These are phyloP conservation scores for Candida tammaniensis DNA, from an alignment of 805 yeast genomes.

Conservation along the genomic window DNA sequence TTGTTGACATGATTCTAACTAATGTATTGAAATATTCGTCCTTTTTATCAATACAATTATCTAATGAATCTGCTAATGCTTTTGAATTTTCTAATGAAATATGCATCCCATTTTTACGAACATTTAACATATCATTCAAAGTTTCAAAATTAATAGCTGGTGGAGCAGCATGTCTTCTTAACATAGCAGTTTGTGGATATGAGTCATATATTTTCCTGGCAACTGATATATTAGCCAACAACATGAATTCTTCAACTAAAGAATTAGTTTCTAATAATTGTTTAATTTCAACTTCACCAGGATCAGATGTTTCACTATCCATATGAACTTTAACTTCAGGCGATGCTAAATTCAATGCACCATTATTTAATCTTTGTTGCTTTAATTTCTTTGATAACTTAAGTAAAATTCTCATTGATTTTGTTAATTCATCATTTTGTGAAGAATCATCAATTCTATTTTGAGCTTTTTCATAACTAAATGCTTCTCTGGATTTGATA, in stretches of 20 bases:
- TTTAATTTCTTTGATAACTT: slow-evolving; percentile 79
- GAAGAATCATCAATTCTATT: slow-evolving; percentile 76
- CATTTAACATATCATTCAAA: slow-evolving; percentile 83
- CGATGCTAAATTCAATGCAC: slow-evolving; percentile 94
- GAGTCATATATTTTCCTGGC: slow-evolving; percentile 90
- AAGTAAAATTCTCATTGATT: slow-evolving; percentile 82
- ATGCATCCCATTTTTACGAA: slow-evolving; percentile 65
- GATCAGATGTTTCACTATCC: slow-evolving; percentile 97
- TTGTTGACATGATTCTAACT: slow-evolving; percentile 92
- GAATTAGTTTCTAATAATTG: slow-evolving; percentile 88
- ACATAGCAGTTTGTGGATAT: slow-evolving; percentile 97
- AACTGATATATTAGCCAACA: slow-evolving; percentile 93
- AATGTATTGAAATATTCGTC: slow-evolving; percentile 93
- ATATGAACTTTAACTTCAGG: slow-evolving; percentile 97
- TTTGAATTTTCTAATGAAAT: slow-evolving; percentile 82
- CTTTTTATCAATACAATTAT: slow-evolving; percentile 74
- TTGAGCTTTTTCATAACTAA: slow-evolving; percentile 93
- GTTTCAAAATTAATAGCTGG: slow-evolving; percentile 90
- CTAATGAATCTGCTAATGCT: slow-evolving; percentile 90
- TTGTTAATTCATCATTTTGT: slow-evolving; percentile 79
- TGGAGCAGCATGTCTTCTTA: slow-evolving; percentile 97
- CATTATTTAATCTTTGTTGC: slow-evolving; percentile 84
- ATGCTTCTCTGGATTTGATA: slow-evolving; percentile 88
- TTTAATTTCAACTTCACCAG: slow-evolving; percentile 91
- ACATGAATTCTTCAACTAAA: slow-evolving; percentile 96